These are phyloP conservation scores for Populus trichocarpa DNA, from an alignment of 441 rosid species.

Conservation along the genomic window DNA sequence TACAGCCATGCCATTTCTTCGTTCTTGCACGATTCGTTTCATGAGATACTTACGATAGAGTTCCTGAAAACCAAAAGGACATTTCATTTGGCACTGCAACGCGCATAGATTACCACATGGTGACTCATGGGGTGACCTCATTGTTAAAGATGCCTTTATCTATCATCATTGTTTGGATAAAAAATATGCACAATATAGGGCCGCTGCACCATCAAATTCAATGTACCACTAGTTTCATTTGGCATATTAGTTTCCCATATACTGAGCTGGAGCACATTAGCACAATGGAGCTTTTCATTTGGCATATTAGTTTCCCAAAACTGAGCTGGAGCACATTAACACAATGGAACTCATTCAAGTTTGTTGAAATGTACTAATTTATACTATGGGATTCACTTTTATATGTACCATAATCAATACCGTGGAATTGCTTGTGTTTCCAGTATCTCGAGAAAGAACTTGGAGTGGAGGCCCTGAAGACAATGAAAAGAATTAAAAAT, in stretches of 20 bases:
- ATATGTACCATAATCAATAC: neutral
- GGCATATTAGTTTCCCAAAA: neutral
- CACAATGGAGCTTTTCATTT: no score
- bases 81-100: neutral
- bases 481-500: slow-evolving; percentile 78
- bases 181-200: neutral
- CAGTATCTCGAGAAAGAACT: slow-evolving; percentile 93
- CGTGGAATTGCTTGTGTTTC: slow-evolving; percentile 2
- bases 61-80: neutral
- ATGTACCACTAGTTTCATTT: neutral
- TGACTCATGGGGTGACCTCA: neutral
- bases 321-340: neutral
- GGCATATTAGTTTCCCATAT: neutral
- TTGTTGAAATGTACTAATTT: no score
- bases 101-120: neutral
- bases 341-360: neutral
- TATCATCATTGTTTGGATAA: neutral
- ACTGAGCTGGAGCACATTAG: no score
- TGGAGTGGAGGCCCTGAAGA: slow-evolving; percentile 74
- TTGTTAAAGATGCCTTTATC: neutral
- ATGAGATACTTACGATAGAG: neutral
- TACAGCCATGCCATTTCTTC: neutral
- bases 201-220: neutral
- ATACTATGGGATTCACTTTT: neutral
- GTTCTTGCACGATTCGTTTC: neutral